These are phyloP conservation scores for Climacium dendroides DNA, from an alignment of 225 moss, liverwort and hornwort genomes.

Conservation along the genomic window DNA sequence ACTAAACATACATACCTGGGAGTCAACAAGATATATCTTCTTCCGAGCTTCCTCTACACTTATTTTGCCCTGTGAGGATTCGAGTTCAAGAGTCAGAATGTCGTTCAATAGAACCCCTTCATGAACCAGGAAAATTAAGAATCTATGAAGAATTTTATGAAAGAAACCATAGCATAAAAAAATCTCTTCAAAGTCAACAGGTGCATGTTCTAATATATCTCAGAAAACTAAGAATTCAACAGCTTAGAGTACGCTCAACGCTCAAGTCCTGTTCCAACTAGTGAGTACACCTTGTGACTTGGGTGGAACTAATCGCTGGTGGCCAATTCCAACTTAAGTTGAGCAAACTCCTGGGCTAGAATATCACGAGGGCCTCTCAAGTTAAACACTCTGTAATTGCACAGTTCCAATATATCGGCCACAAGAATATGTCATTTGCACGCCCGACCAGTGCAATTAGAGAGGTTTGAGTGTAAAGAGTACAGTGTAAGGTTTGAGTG, in stretches of 20 bases:
- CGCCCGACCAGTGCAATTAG: not conserved
- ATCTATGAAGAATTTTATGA: not conserved
- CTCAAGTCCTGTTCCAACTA: not conserved
- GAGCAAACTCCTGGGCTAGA: not conserved
- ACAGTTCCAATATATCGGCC: too few species aligned
- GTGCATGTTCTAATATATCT: not conserved
- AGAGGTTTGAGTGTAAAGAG: not conserved
- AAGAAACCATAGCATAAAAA: not conserved
- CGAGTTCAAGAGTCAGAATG: not conserved
- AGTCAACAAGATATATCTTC: constrained; percentile 57
- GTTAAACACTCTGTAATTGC: not conserved
- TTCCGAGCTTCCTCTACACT: constrained; percentile 44
- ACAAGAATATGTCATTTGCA: not conserved
- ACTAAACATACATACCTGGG: constrained; percentile 47
- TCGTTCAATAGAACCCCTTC: not conserved
- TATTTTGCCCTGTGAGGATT: constrained; percentile 32
- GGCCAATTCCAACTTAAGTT: not conserved
- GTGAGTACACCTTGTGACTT: not conserved
- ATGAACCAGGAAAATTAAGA: not conserved
- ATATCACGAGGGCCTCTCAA: not conserved
- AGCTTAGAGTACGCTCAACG: not conserved
- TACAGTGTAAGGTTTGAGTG: not conserved
- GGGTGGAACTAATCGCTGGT: not conserved
- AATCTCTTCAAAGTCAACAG: not conserved
- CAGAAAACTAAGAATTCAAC: not conserved